Evolutionary conservation across 768 basidiomycete genomes (phyloP).

Genomic region (Chiua virens): DNA sequence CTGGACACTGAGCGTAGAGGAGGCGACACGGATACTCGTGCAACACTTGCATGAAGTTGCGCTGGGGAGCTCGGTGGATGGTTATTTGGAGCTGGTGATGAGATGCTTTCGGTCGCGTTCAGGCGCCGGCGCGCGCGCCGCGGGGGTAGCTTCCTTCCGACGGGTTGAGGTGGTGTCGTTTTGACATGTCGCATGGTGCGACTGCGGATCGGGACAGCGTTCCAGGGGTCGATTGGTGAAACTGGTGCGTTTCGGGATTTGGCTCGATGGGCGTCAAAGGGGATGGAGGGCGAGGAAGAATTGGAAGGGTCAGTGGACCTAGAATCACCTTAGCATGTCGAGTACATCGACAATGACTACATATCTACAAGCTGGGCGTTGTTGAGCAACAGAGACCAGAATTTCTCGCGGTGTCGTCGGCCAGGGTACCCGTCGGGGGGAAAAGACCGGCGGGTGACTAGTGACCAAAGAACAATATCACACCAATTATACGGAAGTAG

Average conservation of each 20-base stretch:
- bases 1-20: background rate
- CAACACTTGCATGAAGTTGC: conserved; percentile 14
- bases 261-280: background rate
- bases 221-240: background rate
- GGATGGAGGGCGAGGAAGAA: background rate
- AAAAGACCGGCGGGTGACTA: no score
- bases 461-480: no score
- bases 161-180: conserved; percentile 10
- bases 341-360: conserved; percentile 4
- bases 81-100: conserved; percentile 7
- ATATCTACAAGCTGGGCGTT: no score
- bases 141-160: conserved; percentile 5
- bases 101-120: conserved; percentile 10
- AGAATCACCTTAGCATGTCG: conserved; percentile 7
- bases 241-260: background rate
- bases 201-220: background rate
- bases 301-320: conserved; percentile 9
- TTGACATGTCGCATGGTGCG: conserved; percentile 7
- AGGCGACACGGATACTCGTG: background rate
- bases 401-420: no score
- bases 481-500: no score
- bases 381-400: no score
- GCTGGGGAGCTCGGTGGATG: conserved; percentile 15
- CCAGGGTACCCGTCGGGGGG: no score
- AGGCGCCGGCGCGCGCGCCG: conserved; percentile 1